Base-by-base conservation (phyloP, 2,329 filamentous ascomycete species). In the Ilyonectria mors-panacis region DNA sequence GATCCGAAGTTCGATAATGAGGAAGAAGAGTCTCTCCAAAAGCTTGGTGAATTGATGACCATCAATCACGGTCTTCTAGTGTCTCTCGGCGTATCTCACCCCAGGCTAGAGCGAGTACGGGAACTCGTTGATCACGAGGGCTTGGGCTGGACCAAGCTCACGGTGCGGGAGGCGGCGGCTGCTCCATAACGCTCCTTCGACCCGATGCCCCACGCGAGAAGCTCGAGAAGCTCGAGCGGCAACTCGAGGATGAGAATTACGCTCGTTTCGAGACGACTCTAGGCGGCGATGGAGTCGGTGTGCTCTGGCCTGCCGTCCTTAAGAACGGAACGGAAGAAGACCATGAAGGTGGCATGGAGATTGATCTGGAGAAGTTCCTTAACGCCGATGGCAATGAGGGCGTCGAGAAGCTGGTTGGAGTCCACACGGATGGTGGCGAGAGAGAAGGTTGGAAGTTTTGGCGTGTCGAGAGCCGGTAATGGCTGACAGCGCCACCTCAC, bases 101-200 rank as follows among this genome's bases (percentile, higher is more conserved):
- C 96, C 1, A 91, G 94, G 53, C 87, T 99, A 28, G 96, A 99
- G 82, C 90, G 95, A 35, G 91, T 99, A 73, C 91, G 96, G 69
- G 95, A 97, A 81, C 85, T 99, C 28, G 92, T 97, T 55, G 95
- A 99, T 73, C 91, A 96, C 74, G 89, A 94, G 63, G 93, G 92
- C 45, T 93, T 98, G 63, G 96, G 96, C 33, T 99, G 95, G 95
- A 98, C 96, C 13, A 99, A 99, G 80, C 87, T 99, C 64, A 99
- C 96, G 0, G 96, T 37, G 96, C 96, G 1, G 96, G 96, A 23
- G 97, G 96, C 13, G 97, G 96, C 63, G 96, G 96, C 3, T 98
- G 97, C 81, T 95, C 95, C 3, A 98, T 99, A 73, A 97, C 95
- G 0, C 85, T 99, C 4, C 85, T 99, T 55, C 92, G 92, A 70